Percentiles rank a stretch among this genome's conserved stretches.
Evolutionary conservation across 352 stramenopile species (phyloP).

Genomic region (Phytophthora pseudosyringae): DNA sequence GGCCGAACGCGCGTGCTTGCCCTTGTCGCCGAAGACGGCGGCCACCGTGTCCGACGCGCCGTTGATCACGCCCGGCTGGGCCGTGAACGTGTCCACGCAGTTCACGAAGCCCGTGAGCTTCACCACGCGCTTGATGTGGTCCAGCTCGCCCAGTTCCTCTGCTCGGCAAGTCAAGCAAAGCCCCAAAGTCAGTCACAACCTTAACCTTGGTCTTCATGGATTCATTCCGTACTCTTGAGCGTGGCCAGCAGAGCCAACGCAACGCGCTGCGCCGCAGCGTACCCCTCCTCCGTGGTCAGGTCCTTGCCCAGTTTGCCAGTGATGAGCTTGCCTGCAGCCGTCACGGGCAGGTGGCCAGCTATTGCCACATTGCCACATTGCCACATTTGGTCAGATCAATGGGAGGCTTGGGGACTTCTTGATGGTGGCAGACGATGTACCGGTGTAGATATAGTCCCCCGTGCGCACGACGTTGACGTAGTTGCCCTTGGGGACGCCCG

Average conservation of each 20-base stretch:
- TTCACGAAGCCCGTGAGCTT: constrained; percentile 98
- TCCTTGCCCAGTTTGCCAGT: constrained; percentile 90
- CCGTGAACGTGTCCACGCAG: constrained; percentile 92
- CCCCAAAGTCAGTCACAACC: constrained; percentile 1
- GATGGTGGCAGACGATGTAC: constrained; percentile 20
- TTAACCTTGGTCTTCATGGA: background rate
- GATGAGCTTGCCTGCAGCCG: constrained; percentile 74
- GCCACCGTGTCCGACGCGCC: constrained; percentile 91
- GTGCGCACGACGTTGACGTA: constrained; percentile 84
- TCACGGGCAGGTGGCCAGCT: constrained; percentile 84
- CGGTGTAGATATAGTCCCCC: constrained; percentile 88
- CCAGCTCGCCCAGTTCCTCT: constrained; percentile 91
- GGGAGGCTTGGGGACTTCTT: background rate
- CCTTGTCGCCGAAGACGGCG: constrained; percentile 87
- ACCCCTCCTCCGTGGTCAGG: constrained; percentile 88
- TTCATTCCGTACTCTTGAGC: constrained; percentile 71
- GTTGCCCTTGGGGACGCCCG: constrained; percentile 88
- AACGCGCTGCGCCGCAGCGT: constrained; percentile 87
- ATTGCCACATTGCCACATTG: constrained; percentile 6
- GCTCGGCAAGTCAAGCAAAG: background rate
- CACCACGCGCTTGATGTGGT: constrained; percentile 94
- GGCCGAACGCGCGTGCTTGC: constrained; percentile 93
- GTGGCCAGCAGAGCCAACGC: constrained; percentile 92
- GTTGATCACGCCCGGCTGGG: constrained; percentile 96
- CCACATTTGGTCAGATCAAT: constrained; percentile 4